Evolutionary conservation across 2,329 filamentous ascomycete species (phyloP).

Genomic region (Cladosporium velox): DNA sequence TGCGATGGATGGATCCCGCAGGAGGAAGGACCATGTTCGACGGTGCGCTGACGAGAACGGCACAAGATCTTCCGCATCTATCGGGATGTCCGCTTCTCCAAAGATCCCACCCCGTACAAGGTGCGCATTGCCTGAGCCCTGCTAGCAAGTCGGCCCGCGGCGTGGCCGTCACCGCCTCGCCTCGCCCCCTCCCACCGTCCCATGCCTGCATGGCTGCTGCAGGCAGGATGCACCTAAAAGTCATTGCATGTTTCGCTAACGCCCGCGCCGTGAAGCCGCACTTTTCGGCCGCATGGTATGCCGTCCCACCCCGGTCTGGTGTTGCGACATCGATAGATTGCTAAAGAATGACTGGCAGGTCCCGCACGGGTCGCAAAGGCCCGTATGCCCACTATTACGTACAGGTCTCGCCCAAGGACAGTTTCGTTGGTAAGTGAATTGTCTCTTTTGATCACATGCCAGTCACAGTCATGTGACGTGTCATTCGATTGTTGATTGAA

Average conservation of each 20-base stretch:
- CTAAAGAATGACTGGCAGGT: constrained; percentile 44
- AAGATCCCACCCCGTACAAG: constrained; percentile 87
- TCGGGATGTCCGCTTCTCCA: constrained; percentile 80
- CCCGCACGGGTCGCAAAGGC: constrained; percentile 81
- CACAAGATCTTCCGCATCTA: constrained; percentile 79
- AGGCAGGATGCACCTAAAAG: constrained; percentile 15
- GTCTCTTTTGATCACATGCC: not conserved
- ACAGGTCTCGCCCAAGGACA: constrained; percentile 71
- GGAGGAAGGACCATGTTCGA: not conserved
- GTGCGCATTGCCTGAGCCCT: constrained; percentile 36
- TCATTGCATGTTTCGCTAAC: constrained; percentile 26
- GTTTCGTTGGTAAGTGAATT: constrained; percentile 66
- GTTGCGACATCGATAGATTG: constrained; percentile 11
- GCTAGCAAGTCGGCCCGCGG: constrained; percentile 16
- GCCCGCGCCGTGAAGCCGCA: constrained; percentile 57
- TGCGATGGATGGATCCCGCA: not conserved
- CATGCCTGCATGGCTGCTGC: constrained; percentile 14
- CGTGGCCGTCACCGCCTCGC: constrained; percentile 18
- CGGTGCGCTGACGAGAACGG: not conserved
- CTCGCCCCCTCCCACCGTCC: constrained; percentile 12
- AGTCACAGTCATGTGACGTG: not conserved
- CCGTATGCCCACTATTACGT: constrained; percentile 88
- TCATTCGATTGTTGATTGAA: not conserved
- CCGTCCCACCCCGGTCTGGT: constrained; percentile 20
- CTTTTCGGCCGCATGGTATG: constrained; percentile 78